These are phyloP conservation scores for Rhizopogon salebrosus DNA, from an alignment of 768 basidiomycete genomes.

Conservation along the genomic window DNA sequence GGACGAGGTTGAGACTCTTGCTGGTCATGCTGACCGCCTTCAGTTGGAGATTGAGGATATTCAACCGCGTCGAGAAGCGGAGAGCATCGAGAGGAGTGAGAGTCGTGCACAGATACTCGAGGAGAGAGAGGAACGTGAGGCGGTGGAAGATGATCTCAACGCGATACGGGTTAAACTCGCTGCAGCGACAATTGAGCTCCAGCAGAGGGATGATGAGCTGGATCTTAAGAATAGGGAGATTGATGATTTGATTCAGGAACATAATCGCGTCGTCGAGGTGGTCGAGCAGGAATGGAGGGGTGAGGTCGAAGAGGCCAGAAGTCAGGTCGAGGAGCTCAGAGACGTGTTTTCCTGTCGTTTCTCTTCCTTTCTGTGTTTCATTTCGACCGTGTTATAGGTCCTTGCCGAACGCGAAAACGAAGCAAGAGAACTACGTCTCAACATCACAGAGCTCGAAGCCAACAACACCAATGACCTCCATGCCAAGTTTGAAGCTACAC, in stretches of 20 bases:
- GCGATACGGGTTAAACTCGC: conserved; percentile 72
- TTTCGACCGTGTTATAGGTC: conserved; percentile 38
- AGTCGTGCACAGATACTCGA: conserved; percentile 69
- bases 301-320: conserved; percentile 77
- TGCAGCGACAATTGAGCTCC: conserved; percentile 74
- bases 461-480: conserved; percentile 67
- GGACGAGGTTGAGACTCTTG: conserved; percentile 69
- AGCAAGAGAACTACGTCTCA: conserved; percentile 66
- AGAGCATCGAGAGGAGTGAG: conserved; percentile 64
- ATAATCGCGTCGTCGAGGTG: conserved; percentile 62
- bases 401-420: conserved; percentile 78
- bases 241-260: conserved; percentile 71
- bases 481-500: conserved; percentile 66
- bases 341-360: conserved; percentile 43
- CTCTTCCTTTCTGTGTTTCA: conserved; percentile 1
- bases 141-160: conserved; percentile 75
- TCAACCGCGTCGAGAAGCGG: conserved; percentile 55
- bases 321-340: conserved; percentile 73
- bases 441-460: conserved; percentile 70
- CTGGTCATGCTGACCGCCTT: conserved; percentile 60
- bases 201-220: conserved; percentile 83
- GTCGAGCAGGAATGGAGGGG: conserved; percentile 86
- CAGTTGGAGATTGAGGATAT: conserved; percentile 64
- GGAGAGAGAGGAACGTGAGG: conserved; percentile 69
- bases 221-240: conserved; percentile 76